Base-by-base conservation (phyloP, 2,329 filamentous ascomycete species). In the Fusarium anguioides region DNA sequence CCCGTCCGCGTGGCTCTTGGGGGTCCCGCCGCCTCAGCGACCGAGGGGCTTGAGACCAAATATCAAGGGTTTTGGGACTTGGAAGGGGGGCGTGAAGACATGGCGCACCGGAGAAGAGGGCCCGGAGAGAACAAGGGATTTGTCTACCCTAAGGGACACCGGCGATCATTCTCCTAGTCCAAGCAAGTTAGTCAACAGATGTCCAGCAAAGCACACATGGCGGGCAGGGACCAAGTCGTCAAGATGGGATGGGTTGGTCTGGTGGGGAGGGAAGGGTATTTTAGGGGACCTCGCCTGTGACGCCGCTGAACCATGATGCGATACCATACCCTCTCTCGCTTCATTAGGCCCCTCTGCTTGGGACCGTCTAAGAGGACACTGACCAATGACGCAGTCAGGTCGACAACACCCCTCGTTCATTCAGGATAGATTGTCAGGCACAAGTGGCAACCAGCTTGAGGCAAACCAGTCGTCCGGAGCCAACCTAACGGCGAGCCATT, bases 1-100 rank as follows among this genome's bases (percentile, higher is more conserved):
- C 66, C 66, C 66, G 61, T 58, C 66, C 66, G 66, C 59, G 66
- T 69, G 66, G 66, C 66, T 69, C 57, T 40, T 48, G 52, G 62
- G 51, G 55, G 57, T 59, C 65, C 65, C 60, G 49, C 60, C 47
- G 41, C 53, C 60, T 44, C 48, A 60, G 37, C 33, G 50, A 58
- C 42, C 14, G 26, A 57, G 46, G 37, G 64, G 45, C 59, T 60
- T 52, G 49, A 64, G 64, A 51, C 37, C 27, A 46, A 20, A 48
- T 49, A 46, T 66, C 42, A 57, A 65, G 64, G 59, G 64, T 59
- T 37, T 52, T 40, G 39, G 49, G 31, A 54, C 42, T 39, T 47
- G 17, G 50, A 40, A 26, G 55, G 41, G 62, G 60, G 62, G 62
- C 27, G 55, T 64, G 44, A 46, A 48, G 39, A 39, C 47, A 39